Base-by-base conservation (phyloP, 1,139 yeast species). In the Lodderomyces orthopsilosis region DNA sequence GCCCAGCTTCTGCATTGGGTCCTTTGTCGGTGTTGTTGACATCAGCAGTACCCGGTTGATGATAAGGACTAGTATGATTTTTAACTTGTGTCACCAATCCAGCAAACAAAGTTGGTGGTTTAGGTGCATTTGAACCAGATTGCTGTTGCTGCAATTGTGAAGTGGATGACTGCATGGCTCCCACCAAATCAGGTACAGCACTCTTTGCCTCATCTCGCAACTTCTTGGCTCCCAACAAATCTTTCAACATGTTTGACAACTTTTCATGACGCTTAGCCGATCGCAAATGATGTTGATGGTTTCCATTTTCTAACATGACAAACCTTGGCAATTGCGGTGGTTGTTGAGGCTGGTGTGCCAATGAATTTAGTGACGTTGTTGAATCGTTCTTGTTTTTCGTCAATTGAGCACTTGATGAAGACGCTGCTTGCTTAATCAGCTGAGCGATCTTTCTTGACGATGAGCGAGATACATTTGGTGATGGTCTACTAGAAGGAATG, bases 241-340 rank as follows among this genome's bases (percentile, higher is more conserved):
- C 96, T 54, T 88, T 88, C 51, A 93, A 74, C 96, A 91, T 87
- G 49, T 83, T 82, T 15, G 89, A 78, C 40, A 91, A 70, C 59
- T 89, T 90, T 58, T 91, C 98, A 62, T 90, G 97, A 51, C 98
- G 77, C 56, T 84, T 82, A 9, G 91, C 83, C 37, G 85, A 80
- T 48, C 81, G 76, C 51, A 91, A 70, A 57, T 81, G 81, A 63
- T 91, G 98, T 54, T 81, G 88, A 62, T 91, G 98, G 10, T 66
- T 51, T 2, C 94, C 91, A 50, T 82, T 82, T 40, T 82, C 89
- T 42, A 68, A 61, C 59, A 81, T 66, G 33, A 63, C 55, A 55
- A 83, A 82, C 36, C 89, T 56, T 1, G 80, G 77, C 42, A 61
- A 60, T 4, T 42, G 38, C 13, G 49, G 46, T 23, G 43, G 38